phyloP scores from a whole-genome alignment of 2,329 filamentous ascomycete species.

The Zymoseptoria tritici region DNA sequence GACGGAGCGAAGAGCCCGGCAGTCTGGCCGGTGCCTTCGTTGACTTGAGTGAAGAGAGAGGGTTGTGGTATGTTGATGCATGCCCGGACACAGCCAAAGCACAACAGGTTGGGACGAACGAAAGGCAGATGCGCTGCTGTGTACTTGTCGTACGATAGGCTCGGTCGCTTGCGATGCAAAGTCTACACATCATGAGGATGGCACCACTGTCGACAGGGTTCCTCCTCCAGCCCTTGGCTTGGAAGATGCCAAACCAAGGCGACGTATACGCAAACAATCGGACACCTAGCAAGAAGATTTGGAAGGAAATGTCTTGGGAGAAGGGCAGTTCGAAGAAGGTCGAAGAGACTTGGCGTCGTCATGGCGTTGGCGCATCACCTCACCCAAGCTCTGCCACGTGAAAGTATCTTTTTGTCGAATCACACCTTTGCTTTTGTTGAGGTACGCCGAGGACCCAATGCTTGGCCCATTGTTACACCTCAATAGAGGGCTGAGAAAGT shows the following conservation, averaged over 20 bases:
- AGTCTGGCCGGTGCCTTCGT: constrained; percentile 36
- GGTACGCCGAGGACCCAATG: background rate
- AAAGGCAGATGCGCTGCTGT: background rate
- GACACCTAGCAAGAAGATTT: background rate
- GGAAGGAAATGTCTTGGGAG: background rate
- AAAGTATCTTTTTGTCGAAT: background rate
- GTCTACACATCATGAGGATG: background rate
- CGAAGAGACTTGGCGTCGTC: background rate
- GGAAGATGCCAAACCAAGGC: background rate
- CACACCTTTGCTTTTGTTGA: background rate
- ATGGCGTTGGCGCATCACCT: background rate
- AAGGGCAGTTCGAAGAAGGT: background rate
- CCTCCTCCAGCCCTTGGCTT: background rate
- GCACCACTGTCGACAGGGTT: background rate
- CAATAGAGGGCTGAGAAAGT: background rate
- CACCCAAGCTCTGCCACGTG: background rate
- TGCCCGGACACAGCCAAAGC: background rate
- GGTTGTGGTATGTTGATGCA: background rate
- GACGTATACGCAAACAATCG: background rate
- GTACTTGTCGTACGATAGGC: background rate
- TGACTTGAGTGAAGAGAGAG: background rate
- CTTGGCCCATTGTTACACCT: background rate
- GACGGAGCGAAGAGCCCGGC: constrained; percentile 47
- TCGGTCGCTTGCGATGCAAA: background rate
- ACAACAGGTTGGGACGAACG: background rate